phyloP scores from a whole-genome alignment of 495 filamentous ascomycete species.

The Aspergillus saccharolyticus region DNA sequence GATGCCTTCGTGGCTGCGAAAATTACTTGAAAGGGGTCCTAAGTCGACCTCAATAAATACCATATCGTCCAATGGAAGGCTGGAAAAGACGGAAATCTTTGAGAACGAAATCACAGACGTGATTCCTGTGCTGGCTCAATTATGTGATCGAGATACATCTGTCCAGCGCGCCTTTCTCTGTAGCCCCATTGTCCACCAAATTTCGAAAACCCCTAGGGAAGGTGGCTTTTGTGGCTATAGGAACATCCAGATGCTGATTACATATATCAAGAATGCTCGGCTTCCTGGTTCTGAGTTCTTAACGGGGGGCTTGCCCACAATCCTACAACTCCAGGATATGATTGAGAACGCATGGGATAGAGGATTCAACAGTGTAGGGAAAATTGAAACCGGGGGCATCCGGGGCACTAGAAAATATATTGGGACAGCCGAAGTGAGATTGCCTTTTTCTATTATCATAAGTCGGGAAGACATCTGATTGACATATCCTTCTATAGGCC shows the following conservation, averaged over 20 bases:
- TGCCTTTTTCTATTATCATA: background rate
- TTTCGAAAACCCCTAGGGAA: conserved; percentile 75
- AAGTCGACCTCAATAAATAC: conserved; percentile 51
- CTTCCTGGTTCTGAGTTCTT: conserved; percentile 57
- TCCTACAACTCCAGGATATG: conserved; percentile 78
- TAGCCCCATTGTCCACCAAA: conserved; percentile 67
- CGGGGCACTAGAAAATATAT: conserved; percentile 89
- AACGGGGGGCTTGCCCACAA: conserved; percentile 59
- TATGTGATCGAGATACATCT: conserved; percentile 62
- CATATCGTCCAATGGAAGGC: conserved; percentile 46
- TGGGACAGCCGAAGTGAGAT: conserved; percentile 79
- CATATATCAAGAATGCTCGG: conserved; percentile 61
- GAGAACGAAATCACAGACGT: conserved; percentile 63
- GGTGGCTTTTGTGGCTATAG: conserved; percentile 97
- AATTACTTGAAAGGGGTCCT: conserved; percentile 60
- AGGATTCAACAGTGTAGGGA: conserved; percentile 70
- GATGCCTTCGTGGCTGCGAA: conserved; percentile 79
- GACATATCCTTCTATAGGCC: conserved; percentile 46
- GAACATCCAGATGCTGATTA: conserved; percentile 91
- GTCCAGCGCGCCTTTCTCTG: conserved; percentile 74
- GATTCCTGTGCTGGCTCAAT: conserved; percentile 65
- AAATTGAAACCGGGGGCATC: conserved; percentile 82
- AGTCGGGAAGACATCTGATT: background rate
- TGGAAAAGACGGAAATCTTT: conserved; percentile 40
- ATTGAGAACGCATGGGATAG: conserved; percentile 90